Percentiles rank a stretch among this genome's conserved stretches.
phyloP scores from a whole-genome alignment of 2,329 filamentous ascomycete species.

The Fusarium cyanostomum region DNA sequence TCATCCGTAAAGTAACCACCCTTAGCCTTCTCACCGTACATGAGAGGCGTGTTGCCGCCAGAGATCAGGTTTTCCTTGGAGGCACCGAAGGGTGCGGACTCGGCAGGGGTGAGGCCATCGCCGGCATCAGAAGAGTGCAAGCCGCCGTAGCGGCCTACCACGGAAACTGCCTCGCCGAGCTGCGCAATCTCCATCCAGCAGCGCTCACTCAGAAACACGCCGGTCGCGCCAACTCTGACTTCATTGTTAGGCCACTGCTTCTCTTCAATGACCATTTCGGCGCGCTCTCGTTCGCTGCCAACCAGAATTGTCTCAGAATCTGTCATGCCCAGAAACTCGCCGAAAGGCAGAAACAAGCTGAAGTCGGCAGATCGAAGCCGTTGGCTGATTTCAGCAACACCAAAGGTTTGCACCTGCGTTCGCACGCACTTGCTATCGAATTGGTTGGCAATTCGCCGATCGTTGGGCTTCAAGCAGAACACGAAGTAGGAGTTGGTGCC shows the following conservation, averaged over 20 bases:
- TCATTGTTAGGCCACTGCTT: slow-evolving; percentile 94
- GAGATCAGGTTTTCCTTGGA: slow-evolving; percentile 70
- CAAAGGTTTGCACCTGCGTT: slow-evolving; percentile 92
- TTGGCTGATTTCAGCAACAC: slow-evolving; percentile 96
- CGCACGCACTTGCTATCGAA: slow-evolving; percentile 99
- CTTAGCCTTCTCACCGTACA: slow-evolving; percentile 78
- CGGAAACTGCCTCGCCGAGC: slow-evolving; percentile 70
- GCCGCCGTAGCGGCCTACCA: slow-evolving; percentile 52
- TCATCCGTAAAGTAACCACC: slow-evolving; percentile 91
- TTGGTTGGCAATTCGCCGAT: slow-evolving; percentile 95
- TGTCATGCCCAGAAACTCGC: slow-evolving; percentile 89
- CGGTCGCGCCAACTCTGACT: slow-evolving; percentile 88
- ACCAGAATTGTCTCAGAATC: slow-evolving; percentile 87
- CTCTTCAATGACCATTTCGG: slow-evolving; percentile 89
- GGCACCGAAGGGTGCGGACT: slow-evolving; percentile 67
- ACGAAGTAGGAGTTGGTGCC: slow-evolving; percentile 95
- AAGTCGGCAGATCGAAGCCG: slow-evolving; percentile 93
- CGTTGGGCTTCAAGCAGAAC: slow-evolving; percentile 97
- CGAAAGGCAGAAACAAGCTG: slow-evolving; percentile 93
- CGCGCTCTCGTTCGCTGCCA: slow-evolving; percentile 91
- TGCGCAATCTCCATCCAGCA: slow-evolving; percentile 94
- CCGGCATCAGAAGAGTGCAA: slow-evolving; percentile 65
- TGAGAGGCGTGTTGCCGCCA: slow-evolving; percentile 64
- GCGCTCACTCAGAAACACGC: slow-evolving; percentile 93
- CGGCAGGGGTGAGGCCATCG: slow-evolving; percentile 67